Percentiles rank a stretch among this genome's conserved stretches.
phyloP scores from a whole-genome alignment of 192 early-diverging fungal genomes.

The Chytriomyces sp. region DNA sequence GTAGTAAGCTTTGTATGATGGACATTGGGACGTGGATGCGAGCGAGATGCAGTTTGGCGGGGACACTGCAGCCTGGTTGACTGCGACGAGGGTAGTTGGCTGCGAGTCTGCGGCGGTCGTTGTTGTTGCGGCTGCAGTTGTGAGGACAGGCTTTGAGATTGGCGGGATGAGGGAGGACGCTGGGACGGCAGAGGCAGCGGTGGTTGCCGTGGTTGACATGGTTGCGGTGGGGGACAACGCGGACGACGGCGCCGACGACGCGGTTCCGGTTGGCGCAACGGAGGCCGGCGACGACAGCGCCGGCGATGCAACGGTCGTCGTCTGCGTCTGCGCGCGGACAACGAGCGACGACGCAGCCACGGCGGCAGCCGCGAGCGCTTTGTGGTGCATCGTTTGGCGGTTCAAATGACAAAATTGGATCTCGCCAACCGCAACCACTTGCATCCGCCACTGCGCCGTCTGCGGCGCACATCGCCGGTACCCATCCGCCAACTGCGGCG shows the following conservation, averaged over 20 bases:
- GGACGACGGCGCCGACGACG: background rate
- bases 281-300: background rate
- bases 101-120: background rate
- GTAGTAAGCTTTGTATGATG: constrained; percentile 1
- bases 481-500: background rate
- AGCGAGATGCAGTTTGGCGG: constrained; percentile 3
- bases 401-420: no score
- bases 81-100: no score
- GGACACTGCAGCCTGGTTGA: background rate
- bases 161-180: background rate
- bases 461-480: background rate
- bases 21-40: background rate
- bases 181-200: background rate
- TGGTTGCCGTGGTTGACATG: background rate
- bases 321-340: background rate
- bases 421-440: no score
- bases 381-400: no score
- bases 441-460: no score
- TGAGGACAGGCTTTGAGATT: background rate
- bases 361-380: no score
- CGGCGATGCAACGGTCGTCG: background rate
- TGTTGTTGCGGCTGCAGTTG: background rate
- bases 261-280: background rate
- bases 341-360: no score
- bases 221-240: background rate